These are phyloP conservation scores for Flammula alnicola DNA, from an alignment of 1,284 basidiomycete genomes.

Conservation along the genomic window DNA sequence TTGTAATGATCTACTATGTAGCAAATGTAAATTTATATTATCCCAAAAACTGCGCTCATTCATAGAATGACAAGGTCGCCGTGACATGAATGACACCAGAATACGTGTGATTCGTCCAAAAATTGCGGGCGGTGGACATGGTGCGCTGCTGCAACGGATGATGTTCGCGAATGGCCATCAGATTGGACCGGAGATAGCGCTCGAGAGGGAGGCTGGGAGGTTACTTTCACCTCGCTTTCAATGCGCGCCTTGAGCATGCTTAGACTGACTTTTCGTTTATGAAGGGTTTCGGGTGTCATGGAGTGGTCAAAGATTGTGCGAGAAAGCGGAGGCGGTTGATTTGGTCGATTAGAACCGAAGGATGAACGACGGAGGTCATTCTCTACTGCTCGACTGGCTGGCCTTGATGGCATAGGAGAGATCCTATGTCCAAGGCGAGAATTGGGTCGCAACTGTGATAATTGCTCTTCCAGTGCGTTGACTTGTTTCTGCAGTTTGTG, in stretches of 20 bases:
- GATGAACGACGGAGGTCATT: slow-evolving; percentile 53
- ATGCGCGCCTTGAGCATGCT: slow-evolving; percentile 90
- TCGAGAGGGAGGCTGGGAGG: slow-evolving; percentile 46
- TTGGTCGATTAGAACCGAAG: slow-evolving; percentile 48
- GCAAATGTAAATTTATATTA: slow-evolving; percentile 14
- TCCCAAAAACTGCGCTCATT: slow-evolving; percentile 18
- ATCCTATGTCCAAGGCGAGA: slow-evolving; percentile 39
- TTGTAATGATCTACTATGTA: slow-evolving; percentile 14
- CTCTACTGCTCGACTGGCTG: slow-evolving; percentile 53
- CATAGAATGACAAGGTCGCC: slow-evolving; percentile 80
- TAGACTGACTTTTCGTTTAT: slow-evolving; percentile 85
- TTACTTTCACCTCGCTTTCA: slow-evolving; percentile 69
- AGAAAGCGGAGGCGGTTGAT: slow-evolving; percentile 40
- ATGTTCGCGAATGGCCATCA: slow-evolving; percentile 23
- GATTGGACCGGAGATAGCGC: slow-evolving; percentile 56
- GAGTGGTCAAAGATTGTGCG: slow-evolving; percentile 65
- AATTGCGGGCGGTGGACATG: slow-evolving; percentile 61
- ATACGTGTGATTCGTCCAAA: slow-evolving; percentile 81
- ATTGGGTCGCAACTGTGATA: slow-evolving; percentile 45
- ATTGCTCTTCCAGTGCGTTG: slow-evolving; percentile 63
- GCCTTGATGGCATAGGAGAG: slow-evolving; percentile 42
- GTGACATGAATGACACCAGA: slow-evolving; percentile 82
- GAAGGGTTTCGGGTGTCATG: slow-evolving; percentile 76
- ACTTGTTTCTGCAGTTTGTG: slow-evolving; percentile 78
- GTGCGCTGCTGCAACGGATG: slow-evolving; percentile 16